Base-by-base conservation (phyloP, 2,329 filamentous ascomycete genomes). In the Apiospora pterosperma region DNA sequence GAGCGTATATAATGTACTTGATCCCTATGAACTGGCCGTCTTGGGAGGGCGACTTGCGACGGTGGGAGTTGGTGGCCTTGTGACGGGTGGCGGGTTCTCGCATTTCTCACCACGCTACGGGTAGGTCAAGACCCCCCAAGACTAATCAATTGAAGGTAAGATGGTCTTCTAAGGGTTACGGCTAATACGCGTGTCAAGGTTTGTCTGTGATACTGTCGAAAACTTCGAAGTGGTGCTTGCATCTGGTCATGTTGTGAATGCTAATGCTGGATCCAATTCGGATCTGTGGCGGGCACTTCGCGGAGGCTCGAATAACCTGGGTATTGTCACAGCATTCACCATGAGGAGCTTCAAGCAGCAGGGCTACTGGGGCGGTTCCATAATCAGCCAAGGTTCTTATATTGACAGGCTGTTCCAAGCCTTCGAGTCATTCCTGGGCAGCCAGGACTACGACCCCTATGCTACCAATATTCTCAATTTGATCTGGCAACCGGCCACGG, bases 221-320 rank as follows among this genome's bases (percentile, higher is more conserved):
- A 77, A 76, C 61, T 82, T 73, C 58, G 69, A 82, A 64, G 77
- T 84, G 36, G 80, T 84, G 3, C 75, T 81, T 1, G 77, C 78
- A 0, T 71, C 71, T 60, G 81, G 81, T 21, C 62, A 48, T 8
- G 75, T 83, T 36, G 70, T 81, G 31, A 76, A 78, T 19, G 81
- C 78, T 12, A 80, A 76, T 41, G 70, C 69, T 0, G 64, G 67
- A 0, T 64, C 72, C 3, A 75, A 82, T 66, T 11, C 69, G 0
- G 80, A 83, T 64, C 76, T 84, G 2, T 83, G 73, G 68, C 75
- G 73, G 61, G 82, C 81, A 1, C 72, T 83, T 2, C 79, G 79
- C 61, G 82, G 81, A 14, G 82, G 82, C 52, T 74, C 75, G 16
- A 79, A 76, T 64, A 84, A 83, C 68, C 81, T 81, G 44, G 80